phyloP scores from a whole-genome alignment of 2,329 filamentous ascomycete genomes.

The Scedosporium aurantiacum region DNA sequence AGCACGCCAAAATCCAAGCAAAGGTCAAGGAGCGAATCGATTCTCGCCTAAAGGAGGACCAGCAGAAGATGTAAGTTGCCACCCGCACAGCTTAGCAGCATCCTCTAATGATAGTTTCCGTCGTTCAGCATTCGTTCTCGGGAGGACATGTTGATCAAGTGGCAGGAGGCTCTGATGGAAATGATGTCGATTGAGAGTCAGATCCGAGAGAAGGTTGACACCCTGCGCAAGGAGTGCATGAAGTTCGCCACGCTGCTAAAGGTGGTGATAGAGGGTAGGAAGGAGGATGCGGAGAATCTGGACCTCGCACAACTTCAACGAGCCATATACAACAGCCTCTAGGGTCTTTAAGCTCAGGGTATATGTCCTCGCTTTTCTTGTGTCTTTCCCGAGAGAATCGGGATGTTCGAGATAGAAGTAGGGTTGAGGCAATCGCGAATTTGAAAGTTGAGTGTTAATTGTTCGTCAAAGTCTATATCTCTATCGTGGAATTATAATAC shows the following conservation, averaged over 20 bases:
- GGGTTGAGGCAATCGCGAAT: not conserved
- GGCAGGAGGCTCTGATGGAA: not conserved
- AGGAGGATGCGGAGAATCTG: not conserved
- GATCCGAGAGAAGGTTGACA: not conserved
- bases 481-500: slow-evolving; percentile 6
- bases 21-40: slow-evolving; percentile 4
- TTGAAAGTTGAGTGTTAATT: slow-evolving; percentile 2
- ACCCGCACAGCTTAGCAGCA: not conserved
- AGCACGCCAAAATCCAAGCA: not conserved
- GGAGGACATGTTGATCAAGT: not conserved
- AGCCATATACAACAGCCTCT: not conserved
- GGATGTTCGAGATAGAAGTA: too few species aligned
- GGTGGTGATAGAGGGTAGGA: slow-evolving; percentile 4
- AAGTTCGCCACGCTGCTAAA: not conserved
- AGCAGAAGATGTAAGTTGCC: not conserved
- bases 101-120: not conserved
- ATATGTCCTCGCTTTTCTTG: too few species aligned
- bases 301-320: not conserved
- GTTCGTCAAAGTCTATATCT: slow-evolving; percentile 4
- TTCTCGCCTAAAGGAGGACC: not conserved
- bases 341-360: not conserved
- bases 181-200: not conserved
- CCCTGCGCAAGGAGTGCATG: not conserved
- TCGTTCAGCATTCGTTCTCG: not conserved
- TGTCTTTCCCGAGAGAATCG: too few species aligned